Evolutionary conservation across 768 basidiomycete species (phyloP).

Genomic region (Russula griseocarnosa): DNA sequence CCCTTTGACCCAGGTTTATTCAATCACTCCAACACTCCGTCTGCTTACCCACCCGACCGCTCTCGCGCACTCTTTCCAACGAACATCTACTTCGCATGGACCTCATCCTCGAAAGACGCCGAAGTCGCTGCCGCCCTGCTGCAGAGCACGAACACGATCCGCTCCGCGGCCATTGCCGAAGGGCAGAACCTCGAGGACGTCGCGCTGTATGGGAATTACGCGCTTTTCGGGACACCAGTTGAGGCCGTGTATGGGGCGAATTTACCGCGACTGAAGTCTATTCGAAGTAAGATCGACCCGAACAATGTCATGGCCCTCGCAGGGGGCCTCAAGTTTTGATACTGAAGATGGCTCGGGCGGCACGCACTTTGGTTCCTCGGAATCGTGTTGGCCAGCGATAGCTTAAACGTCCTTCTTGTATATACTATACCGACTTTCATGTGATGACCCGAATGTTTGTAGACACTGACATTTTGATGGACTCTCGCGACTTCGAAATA

Average conservation of each 20-base stretch:
- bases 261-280: constrained; percentile 17
- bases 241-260: constrained; percentile 26
- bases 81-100: constrained; percentile 26
- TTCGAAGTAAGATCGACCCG: constrained; percentile 22
- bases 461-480: no score
- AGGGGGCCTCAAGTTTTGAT: constrained; percentile 29
- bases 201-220: constrained; percentile 29
- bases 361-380: not conserved
- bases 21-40: constrained; percentile 6
- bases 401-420: not conserved
- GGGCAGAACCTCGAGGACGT: constrained; percentile 24
- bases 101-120: not conserved
- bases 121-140: not conserved
- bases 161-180: constrained; percentile 17
- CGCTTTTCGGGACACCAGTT: constrained; percentile 22
- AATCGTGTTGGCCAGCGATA: not conserved
- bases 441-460: not conserved
- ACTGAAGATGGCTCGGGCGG: not conserved
- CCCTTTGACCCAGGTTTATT: constrained; percentile 22
- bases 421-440: not conserved
- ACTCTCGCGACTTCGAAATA: no score
- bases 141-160: constrained; percentile 3
- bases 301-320: constrained; percentile 28
- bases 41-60: constrained; percentile 28
- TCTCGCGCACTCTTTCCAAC: constrained; percentile 23